phyloP scores from a whole-genome alignment of 441 rosid species.

The Populus hybrid region DNA sequence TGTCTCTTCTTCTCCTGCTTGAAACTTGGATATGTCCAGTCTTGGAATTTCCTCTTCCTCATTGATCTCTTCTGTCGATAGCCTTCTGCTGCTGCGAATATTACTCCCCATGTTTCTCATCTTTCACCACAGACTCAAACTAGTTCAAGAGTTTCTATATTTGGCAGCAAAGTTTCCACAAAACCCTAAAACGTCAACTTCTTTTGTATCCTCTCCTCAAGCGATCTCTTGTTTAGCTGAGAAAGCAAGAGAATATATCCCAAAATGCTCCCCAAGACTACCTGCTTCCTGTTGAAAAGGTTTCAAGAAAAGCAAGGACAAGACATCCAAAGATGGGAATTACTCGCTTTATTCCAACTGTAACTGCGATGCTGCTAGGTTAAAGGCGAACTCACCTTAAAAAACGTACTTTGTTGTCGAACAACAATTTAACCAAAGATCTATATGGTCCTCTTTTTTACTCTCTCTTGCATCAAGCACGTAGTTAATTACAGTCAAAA shows the following conservation, averaged over 20 bases:
- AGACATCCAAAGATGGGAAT: neutral
- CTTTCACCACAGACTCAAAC: neutral
- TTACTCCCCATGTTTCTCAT: conserved; percentile 30
- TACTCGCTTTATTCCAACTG: neutral
- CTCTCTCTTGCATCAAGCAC: no score
- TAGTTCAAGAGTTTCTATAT: neutral
- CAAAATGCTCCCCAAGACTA: conserved; percentile 1
- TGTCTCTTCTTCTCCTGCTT: conserved; percentile 82
- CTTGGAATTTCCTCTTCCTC: conserved; percentile 53
- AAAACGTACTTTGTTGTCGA: neutral
- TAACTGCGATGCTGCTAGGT: neutral
- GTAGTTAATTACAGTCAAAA: no score
- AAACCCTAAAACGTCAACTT: neutral
- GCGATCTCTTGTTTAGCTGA: conserved; percentile 29
- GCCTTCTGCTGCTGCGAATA: conserved; percentile 39
- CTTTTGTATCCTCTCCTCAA: neutral
- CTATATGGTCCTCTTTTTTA: neutral
- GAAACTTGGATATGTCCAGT: conserved; percentile 49
- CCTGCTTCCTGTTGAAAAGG: conserved; percentile 24
- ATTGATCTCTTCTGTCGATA: conserved; percentile 44
- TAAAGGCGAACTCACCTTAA: neutral
- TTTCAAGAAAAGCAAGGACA: conserved; percentile 1
- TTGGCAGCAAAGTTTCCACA: neutral
- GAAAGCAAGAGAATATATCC: conserved; percentile 20
- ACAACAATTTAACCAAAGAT: neutral